Conservation (phyloP, 352 stramenopile species). For the Discostella stelligera region DNA sequence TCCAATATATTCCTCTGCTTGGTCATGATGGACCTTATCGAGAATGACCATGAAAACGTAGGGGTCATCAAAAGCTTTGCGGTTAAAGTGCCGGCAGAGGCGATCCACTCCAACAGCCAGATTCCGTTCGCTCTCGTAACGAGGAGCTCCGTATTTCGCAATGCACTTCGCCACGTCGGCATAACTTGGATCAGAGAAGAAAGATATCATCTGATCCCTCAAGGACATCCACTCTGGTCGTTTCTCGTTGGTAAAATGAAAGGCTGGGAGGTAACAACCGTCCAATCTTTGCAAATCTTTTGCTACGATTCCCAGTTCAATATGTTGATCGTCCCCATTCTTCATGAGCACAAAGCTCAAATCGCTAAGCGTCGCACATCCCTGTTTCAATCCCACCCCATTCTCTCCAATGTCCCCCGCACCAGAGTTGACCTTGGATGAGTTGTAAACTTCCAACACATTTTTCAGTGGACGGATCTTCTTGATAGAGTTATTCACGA, state of each 20-base stretch:
- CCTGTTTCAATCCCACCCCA: constrained; percentile 56
- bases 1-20: constrained; percentile 12
- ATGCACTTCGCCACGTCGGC: constrained; percentile 25
- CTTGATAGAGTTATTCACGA: constrained; percentile 54
- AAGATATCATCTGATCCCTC: constrained; percentile 24
- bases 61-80: constrained; percentile 27
- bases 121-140: neutral
- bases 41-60: constrained; percentile 60
- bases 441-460: constrained; percentile 59
- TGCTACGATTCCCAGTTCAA: constrained; percentile 58
- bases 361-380: constrained; percentile 45
- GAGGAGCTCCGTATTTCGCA: constrained; percentile 22
- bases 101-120: constrained; percentile 23
- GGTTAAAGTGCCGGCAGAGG: constrained; percentile 23
- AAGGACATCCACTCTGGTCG: neutral
- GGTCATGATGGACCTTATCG: constrained; percentile 41
- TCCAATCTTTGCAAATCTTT: constrained; percentile 52
- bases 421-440: constrained; percentile 45
- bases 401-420: constrained; percentile 48
- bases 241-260: constrained; percentile 27
- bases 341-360: constrained; percentile 46
- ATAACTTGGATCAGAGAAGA: constrained; percentile 27
- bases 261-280: constrained; percentile 40
- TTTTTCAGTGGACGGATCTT: constrained; percentile 46
- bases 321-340: constrained; percentile 23